Evolutionary conservation across 129 eudicot genomes (phyloP).

Genomic region (Pulicaria dysenterica): DNA sequence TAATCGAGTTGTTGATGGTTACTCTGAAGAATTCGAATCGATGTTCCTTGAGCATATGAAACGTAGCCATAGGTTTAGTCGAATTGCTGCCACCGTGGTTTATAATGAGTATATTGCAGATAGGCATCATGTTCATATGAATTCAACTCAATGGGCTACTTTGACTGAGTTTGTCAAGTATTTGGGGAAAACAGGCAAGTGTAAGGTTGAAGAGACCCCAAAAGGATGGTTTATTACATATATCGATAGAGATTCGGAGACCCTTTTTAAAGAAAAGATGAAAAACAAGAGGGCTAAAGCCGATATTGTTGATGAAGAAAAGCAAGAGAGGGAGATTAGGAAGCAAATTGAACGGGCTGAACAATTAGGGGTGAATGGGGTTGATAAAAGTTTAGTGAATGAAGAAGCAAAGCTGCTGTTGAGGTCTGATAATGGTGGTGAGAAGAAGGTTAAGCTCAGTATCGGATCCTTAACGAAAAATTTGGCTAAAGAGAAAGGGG

Average conservation of each 20-base stretch:
- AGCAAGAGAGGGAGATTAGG: slow-evolving; percentile 67
- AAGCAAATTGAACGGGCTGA: slow-evolving; percentile 86
- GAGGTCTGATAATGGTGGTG: slow-evolving; percentile 54
- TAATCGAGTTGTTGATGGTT: slow-evolving; percentile 67
- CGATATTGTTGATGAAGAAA: slow-evolving; percentile 80
- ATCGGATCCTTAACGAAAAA: slow-evolving; percentile 40
- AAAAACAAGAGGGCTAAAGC: slow-evolving; percentile 79
- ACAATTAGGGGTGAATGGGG: slow-evolving; percentile 29
- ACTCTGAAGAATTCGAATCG: slow-evolving; percentile 76
- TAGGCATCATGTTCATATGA: slow-evolving; percentile 90
- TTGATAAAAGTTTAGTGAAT: slow-evolving; percentile 29
- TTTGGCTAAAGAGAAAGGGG: slow-evolving; percentile 45
- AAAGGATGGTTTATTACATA: slow-evolving; percentile 95
- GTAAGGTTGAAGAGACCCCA: slow-evolving; percentile 87
- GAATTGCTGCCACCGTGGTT: slow-evolving; percentile 88
- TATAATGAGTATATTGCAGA: slow-evolving; percentile 85
- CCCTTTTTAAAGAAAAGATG: slow-evolving; percentile 73
- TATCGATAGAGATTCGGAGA: slow-evolving; percentile 84
- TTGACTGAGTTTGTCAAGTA: slow-evolving; percentile 84
- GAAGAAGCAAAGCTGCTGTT: slow-evolving; percentile 33
- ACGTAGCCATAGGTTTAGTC: slow-evolving; percentile 85
- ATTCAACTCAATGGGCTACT: slow-evolving; percentile 86
- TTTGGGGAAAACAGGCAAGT: slow-evolving; percentile 73
- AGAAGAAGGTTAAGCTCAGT: slow-evolving; percentile 56
- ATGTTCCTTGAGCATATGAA: slow-evolving; percentile 81